Percentiles rank a stretch among this genome's conserved stretches.
These are phyloP conservation scores for Chrysosporium queenslandicum DNA, from an alignment of 2,329 filamentous ascomycete species.

Conservation along the genomic window DNA sequence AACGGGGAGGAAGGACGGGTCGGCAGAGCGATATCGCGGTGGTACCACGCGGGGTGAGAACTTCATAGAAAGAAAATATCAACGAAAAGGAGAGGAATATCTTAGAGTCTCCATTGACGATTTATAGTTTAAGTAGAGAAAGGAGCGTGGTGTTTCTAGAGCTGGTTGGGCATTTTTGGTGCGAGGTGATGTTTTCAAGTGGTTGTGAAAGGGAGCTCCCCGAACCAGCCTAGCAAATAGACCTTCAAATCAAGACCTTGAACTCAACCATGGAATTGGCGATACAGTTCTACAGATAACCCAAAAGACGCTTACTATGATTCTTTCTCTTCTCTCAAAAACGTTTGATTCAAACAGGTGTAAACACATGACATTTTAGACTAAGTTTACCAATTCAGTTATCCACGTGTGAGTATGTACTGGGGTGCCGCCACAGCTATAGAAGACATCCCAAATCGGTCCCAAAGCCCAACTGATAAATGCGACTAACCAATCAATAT, in stretches of 20 bases:
- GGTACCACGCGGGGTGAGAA: not conserved
- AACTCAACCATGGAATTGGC: too few species aligned
- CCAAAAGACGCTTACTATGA: too few species aligned
- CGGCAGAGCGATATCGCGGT: not conserved
- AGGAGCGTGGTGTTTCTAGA: not conserved
- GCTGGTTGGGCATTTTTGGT: not conserved
- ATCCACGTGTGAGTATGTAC: constrained; percentile 6
- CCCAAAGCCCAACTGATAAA: not conserved
- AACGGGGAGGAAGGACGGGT: not conserved
- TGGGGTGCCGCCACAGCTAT: not conserved
- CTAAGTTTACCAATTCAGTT: constrained; percentile 8
- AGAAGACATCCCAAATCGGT: constrained; percentile 2
- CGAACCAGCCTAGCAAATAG: too few species aligned
- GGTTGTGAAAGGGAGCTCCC: too few species aligned
- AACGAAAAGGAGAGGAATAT: not conserved
- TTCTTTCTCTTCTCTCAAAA: too few species aligned
- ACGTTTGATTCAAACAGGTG: not conserved
- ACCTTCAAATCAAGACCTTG: too few species aligned
- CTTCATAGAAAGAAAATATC: not conserved
- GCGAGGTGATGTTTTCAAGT: not conserved
- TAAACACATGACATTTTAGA: constrained; percentile 6
- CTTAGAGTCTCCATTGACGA: constrained; percentile 1
- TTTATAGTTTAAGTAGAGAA: not conserved
- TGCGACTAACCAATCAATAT: not conserved
- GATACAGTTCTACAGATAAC: too few species aligned